A percentile compares a stretch with the other conserved stretches of the same genome.
phyloP scores from a whole-genome alignment of 129 eudicot genomes.

The Cynara cardunculus region DNA sequence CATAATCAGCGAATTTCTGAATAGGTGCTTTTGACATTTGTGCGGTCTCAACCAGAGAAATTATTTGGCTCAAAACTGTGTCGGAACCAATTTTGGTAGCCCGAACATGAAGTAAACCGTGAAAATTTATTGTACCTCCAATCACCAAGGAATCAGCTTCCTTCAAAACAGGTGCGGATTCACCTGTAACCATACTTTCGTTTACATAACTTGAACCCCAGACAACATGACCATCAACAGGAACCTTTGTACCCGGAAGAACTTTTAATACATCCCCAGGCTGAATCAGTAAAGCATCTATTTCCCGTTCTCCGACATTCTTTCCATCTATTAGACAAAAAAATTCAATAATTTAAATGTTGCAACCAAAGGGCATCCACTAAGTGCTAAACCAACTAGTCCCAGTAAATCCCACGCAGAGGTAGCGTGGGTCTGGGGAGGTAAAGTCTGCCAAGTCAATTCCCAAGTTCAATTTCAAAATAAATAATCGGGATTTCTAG shows the following conservation, averaged over 20 bases:
- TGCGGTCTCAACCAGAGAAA: constrained; percentile 90
- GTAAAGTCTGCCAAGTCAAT: too few relatives aligned
- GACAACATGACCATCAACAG: constrained; percentile 75
- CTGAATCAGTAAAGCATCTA: constrained; percentile 89
- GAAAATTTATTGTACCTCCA: constrained; percentile 93
- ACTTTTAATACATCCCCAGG: constrained; percentile 89
- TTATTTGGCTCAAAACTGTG: constrained; percentile 94
- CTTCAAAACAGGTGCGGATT: constrained; percentile 80
- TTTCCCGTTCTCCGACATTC: constrained; percentile 75
- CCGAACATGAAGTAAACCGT: constrained; percentile 78
- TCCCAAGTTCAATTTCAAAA: too few relatives aligned
- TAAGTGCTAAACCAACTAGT: not conserved
- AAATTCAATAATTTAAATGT: not conserved
- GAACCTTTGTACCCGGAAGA: constrained; percentile 88
- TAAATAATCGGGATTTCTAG: too few relatives aligned
- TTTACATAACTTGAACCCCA: constrained; percentile 98
- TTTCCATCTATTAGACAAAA: constrained; percentile 55
- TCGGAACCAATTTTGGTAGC: constrained; percentile 93
- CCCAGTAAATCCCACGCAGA: not conserved
- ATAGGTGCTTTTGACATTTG: constrained; percentile 99
- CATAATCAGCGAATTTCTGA: constrained; percentile 92
- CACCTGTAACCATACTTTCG: constrained; percentile 99
- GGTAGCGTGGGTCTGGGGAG: too few relatives aligned
- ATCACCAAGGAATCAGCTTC: constrained; percentile 66
- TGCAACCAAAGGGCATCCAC: not conserved